Conservation (phyloP, 768 basidiomycete species). For the Hypsizygus marmoreus region DNA sequence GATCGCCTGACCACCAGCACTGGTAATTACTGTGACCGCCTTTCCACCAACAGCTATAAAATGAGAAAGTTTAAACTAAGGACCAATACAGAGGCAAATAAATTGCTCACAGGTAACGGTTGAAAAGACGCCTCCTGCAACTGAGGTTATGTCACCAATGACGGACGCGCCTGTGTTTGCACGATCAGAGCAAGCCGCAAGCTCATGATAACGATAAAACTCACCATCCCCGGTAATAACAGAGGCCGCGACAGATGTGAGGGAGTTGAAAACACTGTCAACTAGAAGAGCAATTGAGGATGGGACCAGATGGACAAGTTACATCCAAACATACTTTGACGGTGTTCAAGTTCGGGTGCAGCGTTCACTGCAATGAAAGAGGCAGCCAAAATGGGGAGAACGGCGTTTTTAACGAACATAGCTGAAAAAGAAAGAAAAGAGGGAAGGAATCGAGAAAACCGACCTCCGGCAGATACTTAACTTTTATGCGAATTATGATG, state of each 20-base stretch:
- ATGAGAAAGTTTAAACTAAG: constrained; percentile 22
- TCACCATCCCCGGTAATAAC: constrained; percentile 30
- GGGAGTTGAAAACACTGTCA: constrained; percentile 37
- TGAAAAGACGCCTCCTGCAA: constrained; percentile 33
- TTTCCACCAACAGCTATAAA: constrained; percentile 53
- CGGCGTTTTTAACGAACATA: constrained; percentile 44
- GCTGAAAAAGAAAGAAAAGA: constrained; percentile 18
- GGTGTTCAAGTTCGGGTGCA: constrained; percentile 38
- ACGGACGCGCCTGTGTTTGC: constrained; percentile 35
- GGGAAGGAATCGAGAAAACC: constrained; percentile 12
- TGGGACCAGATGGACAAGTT: constrained; percentile 6
- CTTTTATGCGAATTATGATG: not conserved
- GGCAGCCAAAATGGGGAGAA: constrained; percentile 37
- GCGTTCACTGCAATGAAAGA: constrained; percentile 35
- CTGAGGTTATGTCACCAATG: constrained; percentile 32
- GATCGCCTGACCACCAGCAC: constrained; percentile 57
- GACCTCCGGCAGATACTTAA: not conserved
- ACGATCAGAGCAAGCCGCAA: not conserved
- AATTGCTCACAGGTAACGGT: constrained; percentile 43
- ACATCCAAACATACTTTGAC: constrained; percentile 39
- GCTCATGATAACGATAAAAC: constrained; percentile 1
- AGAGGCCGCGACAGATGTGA: constrained; percentile 37
- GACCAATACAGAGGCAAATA: constrained; percentile 5
- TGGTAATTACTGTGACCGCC: constrained; percentile 57
- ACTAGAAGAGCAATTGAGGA: constrained; percentile 26